Evolutionary conservation across 306 rosid genomes (phyloP), one percentile per base, ranked within the genome.

Genomic region (Sindora glabra): DNA sequence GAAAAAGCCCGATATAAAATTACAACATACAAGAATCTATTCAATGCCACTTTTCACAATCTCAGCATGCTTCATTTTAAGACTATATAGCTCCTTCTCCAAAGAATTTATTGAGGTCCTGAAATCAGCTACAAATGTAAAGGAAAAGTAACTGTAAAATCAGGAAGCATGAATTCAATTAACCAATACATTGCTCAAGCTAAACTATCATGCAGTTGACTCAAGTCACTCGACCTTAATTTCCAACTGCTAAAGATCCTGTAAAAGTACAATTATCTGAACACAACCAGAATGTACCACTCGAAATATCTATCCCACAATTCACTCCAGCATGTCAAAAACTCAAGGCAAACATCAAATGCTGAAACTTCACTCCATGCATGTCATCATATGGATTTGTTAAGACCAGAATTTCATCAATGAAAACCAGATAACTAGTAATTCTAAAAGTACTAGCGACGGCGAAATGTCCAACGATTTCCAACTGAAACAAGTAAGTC

Each of bases 401-500:
- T n/a, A n/a, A n/a, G n/a, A n/a, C n/a, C n/a, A n/a, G n/a, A n/a
- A n/a, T n/a, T n/a, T n/a, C n/a, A n/a, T n/a, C n/a, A n/a, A n/a
- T n/a, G n/a, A 14, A 11, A 7, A 42, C n/a, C 3, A 34, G 8
- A 29, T 29, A 5, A 5, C 9, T 46, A 60, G 33, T 48, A 44
- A 18, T 7, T n/a, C n/a, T n/a, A 54, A 53, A 42, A 26, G 49
- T 63, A 85, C 96, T 75, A 13, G 56, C 22, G 73, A 78, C 73
- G 13, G 78, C 33, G 47, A 68, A 78, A 45, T 78, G 59, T 63
- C 87, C 84, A 44, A 59, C 73, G 16, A 64, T 77, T 58, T 88
- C 87, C 44, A 82, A 88, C 59, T 75, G 90, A 70, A 83, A 38
- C 23, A 70, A 9, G 73, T 58, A 79, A 39, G 79, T 66, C 46